Conservation (phyloP, 805 yeast species). For the Suhomyces emberorum region DNA sequence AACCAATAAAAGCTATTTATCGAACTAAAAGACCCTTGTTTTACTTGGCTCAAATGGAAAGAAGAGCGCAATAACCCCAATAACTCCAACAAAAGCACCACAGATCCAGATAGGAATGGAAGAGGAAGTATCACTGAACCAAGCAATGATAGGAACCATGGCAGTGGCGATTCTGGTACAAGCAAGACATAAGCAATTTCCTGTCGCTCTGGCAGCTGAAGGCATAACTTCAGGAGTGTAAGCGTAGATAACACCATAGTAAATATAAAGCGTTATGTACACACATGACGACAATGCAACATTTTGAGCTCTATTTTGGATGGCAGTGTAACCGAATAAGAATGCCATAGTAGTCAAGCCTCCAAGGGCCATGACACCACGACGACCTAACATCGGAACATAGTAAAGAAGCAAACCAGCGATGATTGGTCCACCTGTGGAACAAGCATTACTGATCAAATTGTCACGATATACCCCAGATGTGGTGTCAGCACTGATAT, state of each 20-base stretch:
- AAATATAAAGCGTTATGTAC: slow-evolving; percentile 18
- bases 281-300: slow-evolving; percentile 17
- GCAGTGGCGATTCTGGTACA: slow-evolving; percentile 29
- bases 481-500: slow-evolving; percentile 37
- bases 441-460: slow-evolving; percentile 44
- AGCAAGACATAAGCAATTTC: slow-evolving; percentile 31
- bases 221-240: slow-evolving; percentile 38
- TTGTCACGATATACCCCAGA: slow-evolving; percentile 47
- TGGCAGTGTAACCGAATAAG: slow-evolving; percentile 20
- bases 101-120: slow-evolving; percentile 35
- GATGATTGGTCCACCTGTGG: slow-evolving; percentile 51
- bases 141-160: slow-evolving; percentile 34
- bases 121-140: slow-evolving; percentile 25
- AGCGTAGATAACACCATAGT: slow-evolving; percentile 31
- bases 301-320: slow-evolving; percentile 15
- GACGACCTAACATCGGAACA: slow-evolving; percentile 15
- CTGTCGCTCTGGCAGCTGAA: slow-evolving; percentile 34
- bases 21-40: slow-evolving; percentile 20
- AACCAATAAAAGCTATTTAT: too few relatives aligned
- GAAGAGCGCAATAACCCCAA: slow-evolving; percentile 29
- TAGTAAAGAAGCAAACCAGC: slow-evolving; percentile 38
- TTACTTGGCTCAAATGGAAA: slow-evolving; percentile 36
- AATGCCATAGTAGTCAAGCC: slow-evolving; percentile 19
- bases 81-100: slow-evolving; percentile 31
- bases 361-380: slow-evolving; percentile 18